These are phyloP conservation scores for Colletotrichum higginsianum DNA, from an alignment of 2,329 filamentous ascomycete genomes.

Conservation along the genomic window DNA sequence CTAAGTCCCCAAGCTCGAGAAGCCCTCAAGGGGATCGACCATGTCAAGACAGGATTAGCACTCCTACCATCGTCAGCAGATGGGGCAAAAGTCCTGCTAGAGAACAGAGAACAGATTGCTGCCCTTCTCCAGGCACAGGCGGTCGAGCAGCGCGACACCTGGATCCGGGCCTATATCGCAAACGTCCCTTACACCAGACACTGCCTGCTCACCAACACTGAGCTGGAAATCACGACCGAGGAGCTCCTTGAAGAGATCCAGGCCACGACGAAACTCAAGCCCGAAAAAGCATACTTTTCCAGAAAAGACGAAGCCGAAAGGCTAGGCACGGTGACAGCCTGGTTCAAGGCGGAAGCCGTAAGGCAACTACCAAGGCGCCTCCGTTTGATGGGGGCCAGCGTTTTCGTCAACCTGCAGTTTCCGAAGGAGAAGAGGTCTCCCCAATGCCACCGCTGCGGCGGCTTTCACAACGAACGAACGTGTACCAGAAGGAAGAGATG, in stretches of 20 bases:
- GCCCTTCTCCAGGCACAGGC: slow-evolving; percentile 3
- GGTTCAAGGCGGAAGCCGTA: slow-evolving; percentile 9
- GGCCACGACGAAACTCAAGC: no score
- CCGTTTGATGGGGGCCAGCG: slow-evolving; percentile 12
- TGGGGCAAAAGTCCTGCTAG: neutral
- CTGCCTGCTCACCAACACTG: no score
- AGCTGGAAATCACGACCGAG: no score
- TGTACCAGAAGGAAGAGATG: slow-evolving; percentile 21
- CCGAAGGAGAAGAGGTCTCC: slow-evolving; percentile 15
- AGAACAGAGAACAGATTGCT: slow-evolving; percentile 7
- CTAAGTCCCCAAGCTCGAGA: neutral
- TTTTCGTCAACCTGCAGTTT: slow-evolving; percentile 15
- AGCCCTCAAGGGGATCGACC: slow-evolving; percentile 10
- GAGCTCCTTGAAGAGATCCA: no score
- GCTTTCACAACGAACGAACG: slow-evolving; percentile 15
- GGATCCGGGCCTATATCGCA: neutral
- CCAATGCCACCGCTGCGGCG: slow-evolving; percentile 1
- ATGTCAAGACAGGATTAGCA: slow-evolving; percentile 14
- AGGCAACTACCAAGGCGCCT: slow-evolving; percentile 19
- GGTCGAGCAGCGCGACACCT: neutral
- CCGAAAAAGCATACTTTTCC: no score
- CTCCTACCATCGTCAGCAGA: slow-evolving; percentile 1
- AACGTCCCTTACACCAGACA: no score
- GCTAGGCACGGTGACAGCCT: slow-evolving; percentile 9
- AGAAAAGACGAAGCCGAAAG: slow-evolving; percentile 8